phyloP scores from a whole-genome alignment of 2,329 filamentous ascomycete species.

The Pestalotiopsis sp. region DNA sequence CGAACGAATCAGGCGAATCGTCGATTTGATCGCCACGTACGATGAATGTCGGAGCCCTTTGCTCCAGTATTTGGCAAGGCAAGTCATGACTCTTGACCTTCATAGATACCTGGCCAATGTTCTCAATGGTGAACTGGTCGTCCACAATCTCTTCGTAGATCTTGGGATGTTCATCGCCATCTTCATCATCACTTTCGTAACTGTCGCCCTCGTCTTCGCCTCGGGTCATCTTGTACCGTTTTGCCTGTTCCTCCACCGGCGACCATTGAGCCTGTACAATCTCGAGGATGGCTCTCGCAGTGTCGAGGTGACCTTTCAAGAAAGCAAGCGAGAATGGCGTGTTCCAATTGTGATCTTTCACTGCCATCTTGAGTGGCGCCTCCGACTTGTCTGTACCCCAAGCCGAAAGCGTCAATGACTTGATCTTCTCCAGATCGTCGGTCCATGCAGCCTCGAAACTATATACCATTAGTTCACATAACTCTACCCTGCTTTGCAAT shows the following conservation, averaged over 20 bases:
- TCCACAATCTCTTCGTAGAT: constrained; percentile 59
- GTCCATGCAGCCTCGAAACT: constrained; percentile 73
- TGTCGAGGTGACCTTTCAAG: constrained; percentile 61
- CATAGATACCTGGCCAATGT: constrained; percentile 68
- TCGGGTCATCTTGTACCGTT: constrained; percentile 47
- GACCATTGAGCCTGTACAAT: constrained; percentile 70
- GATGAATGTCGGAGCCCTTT: constrained; percentile 34
- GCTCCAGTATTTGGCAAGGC: constrained; percentile 54
- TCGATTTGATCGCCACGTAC: constrained; percentile 29
- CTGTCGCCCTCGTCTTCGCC: constrained; percentile 35
- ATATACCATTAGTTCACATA: constrained; percentile 14
- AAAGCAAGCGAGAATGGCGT: constrained; percentile 70
- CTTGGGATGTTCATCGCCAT: constrained; percentile 38
- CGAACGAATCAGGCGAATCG: constrained; percentile 17
- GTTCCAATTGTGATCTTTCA: constrained; percentile 49
- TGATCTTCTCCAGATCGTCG: constrained; percentile 68
- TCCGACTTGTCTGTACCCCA: constrained; percentile 57
- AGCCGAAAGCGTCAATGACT: constrained; percentile 58
- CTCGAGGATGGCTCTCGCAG: constrained; percentile 67
- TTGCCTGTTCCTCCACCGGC: constrained; percentile 51
- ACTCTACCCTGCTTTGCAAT: neutral
- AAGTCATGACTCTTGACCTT: constrained; percentile 65
- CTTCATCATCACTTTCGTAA: constrained; percentile 36
- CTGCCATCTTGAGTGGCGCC: constrained; percentile 64
- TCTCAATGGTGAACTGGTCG: constrained; percentile 72